Percentiles rank a stretch among this genome's conserved stretches.
phyloP scores from a whole-genome alignment of 202 grass and related monocot species.

The Zoysia matrella region DNA sequence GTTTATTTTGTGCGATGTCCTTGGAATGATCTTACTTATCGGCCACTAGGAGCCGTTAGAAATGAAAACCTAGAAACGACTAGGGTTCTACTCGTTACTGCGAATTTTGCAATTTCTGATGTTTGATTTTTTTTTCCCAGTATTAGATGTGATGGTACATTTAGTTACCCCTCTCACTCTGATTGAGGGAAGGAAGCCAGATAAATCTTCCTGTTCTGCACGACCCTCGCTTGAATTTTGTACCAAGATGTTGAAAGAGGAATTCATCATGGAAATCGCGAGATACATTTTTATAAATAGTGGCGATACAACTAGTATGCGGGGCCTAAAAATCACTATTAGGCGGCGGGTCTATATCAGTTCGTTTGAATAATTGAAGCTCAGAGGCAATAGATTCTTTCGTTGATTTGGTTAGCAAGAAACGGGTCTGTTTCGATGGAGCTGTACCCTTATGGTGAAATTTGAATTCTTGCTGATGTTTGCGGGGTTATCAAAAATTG shows the following conservation, averaged over 20 bases:
- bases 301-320: background rate
- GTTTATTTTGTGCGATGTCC: background rate
- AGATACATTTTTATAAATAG: background rate
- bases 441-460: background rate
- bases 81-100: background rate
- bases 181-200: background rate
- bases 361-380: background rate
- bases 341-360: background rate
- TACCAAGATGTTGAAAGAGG: background rate
- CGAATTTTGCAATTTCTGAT: background rate
- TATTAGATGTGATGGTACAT: background rate
- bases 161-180: background rate
- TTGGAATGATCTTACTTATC: background rate
- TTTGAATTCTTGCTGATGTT: background rate
- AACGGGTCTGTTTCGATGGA: background rate
- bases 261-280: background rate
- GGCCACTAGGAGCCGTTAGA: background rate
- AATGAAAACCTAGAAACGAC: background rate
- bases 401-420: background rate
- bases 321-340: background rate
- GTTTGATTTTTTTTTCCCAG: background rate
- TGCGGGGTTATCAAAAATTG: background rate
- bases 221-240: background rate
- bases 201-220: background rate
- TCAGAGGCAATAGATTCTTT: background rate